A percentile compares a stretch with the other conserved stretches of the same genome.
Evolutionary conservation across 1,284 basidiomycete species (phyloP).

Genomic region (Ustilago tritici): DNA sequence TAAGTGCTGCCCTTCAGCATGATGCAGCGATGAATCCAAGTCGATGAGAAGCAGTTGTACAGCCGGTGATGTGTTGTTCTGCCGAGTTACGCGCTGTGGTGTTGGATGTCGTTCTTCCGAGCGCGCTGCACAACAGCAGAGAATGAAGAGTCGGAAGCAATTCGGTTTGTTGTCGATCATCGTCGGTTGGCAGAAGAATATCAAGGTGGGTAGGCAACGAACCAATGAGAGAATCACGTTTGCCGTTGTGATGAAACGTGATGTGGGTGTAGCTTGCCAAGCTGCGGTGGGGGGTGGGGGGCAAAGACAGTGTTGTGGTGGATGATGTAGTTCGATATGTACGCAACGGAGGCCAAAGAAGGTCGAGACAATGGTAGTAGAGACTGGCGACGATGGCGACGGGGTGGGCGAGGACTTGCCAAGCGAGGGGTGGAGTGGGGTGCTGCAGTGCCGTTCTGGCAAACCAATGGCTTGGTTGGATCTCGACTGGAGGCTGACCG

Average conservation of each 20-base stretch:
- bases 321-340: not conserved
- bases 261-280: constrained; percentile 1
- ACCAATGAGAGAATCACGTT: not conserved
- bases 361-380: constrained; percentile 3
- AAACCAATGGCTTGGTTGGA: not conserved
- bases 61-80: constrained; percentile 8
- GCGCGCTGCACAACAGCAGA: not conserved
- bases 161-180: not conserved
- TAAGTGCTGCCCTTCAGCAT: constrained; percentile 8
- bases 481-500: not conserved
- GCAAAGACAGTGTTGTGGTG: not conserved
- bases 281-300: not conserved
- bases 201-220: not conserved
- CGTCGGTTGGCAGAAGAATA: constrained; percentile 7
- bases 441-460: not conserved
- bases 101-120: constrained; percentile 3
- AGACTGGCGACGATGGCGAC: not conserved
- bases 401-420: not conserved
- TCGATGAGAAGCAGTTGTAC: not conserved
- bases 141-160: constrained; percentile 3
- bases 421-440: not conserved
- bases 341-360: not conserved
- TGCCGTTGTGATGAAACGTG: not conserved
- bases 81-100: not conserved
- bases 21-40: constrained; percentile 1